Conservation (phyloP, 2,329 filamentous ascomycete genomes). For the Diaporthe vexans region DNA sequence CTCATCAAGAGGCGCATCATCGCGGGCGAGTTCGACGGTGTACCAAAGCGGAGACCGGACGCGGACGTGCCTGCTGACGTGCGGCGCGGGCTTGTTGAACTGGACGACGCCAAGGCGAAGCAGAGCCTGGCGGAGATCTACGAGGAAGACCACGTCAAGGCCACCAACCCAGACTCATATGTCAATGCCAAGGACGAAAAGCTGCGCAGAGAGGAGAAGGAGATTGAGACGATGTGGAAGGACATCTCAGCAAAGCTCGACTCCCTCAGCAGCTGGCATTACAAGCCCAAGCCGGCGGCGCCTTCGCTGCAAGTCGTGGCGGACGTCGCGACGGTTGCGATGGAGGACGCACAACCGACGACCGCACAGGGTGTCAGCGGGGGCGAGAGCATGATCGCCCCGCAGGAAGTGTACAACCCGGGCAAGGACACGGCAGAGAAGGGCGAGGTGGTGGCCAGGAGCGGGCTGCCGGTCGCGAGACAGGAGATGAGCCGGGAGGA, state of each 20-base stretch:
- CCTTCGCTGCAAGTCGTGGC: constrained; percentile 88
- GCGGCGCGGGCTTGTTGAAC: constrained; percentile 80
- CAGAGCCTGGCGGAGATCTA: constrained; percentile 93
- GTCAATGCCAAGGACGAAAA: constrained; percentile 88
- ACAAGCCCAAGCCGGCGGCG: constrained; percentile 88
- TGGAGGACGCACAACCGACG: constrained; percentile 95
- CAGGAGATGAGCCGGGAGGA: constrained; percentile 93
- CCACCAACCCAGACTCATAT: constrained; percentile 82
- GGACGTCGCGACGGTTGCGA: constrained; percentile 90
- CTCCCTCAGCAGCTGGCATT: constrained; percentile 92
- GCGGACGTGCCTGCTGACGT: constrained; percentile 71
- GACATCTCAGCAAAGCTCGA: constrained; percentile 86
- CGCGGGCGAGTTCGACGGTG: constrained; percentile 91
- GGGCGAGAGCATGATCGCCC: constrained; percentile 83
- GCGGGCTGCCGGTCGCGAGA: constrained; percentile 81
- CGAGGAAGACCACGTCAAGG: constrained; percentile 89
- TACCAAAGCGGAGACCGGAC: constrained; percentile 85
- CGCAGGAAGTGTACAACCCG: constrained; percentile 94
- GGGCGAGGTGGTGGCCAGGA: constrained; percentile 83
- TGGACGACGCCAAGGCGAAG: constrained; percentile 89
- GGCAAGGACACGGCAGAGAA: constrained; percentile 73
- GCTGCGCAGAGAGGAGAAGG: constrained; percentile 83
- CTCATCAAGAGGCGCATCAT: constrained; percentile 95
- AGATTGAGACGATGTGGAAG: constrained; percentile 87
- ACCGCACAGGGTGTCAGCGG: constrained; percentile 81